Evolutionary conservation across 768 basidiomycete genomes (phyloP), one percentile per base, ranked within the genome.

Genomic region (Mrakia frigida): DNA sequence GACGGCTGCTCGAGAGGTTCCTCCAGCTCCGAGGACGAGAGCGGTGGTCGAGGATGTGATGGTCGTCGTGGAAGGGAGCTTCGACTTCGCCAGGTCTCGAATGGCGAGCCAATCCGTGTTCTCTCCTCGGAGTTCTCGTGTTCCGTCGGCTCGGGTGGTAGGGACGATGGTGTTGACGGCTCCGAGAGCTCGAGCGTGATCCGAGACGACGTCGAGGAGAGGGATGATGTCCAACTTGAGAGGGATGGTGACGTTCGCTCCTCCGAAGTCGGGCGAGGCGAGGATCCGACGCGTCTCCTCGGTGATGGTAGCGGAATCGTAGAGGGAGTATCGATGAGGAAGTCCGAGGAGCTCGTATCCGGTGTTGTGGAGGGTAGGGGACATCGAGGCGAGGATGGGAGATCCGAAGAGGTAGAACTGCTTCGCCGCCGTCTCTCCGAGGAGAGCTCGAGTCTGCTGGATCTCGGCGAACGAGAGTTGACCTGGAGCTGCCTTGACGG

Each of bases 81-180:
- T 81, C 69, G 72, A 70, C 53, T 73, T 70, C 52, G 82, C 81
- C n/a, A 85, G 87, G 25, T 89, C 86, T 23, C 86, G 86, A 79
- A 99, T 95, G 0, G 93, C 96, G 67, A 92, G 84, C 91, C 96
- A 98, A 81, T 98, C 97, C 0, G 95, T 97, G 84, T 98, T 99
- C 81, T 98, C 94, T 2, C 97, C 97, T 61, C 88, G 86, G 25
- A 98, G 85, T n/a, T 86, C 84, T 13, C 84, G 83, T 2, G 84
- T 81, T 2, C 87, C 87, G 43, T 85, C 84, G 1, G 84, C 39
- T 11, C 83, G 80, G 13, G 81, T 83, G 4, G 80, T 80, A 2
- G 91, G 90, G 25, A 94, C 87, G 82, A 98, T 88, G 61, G 95
- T 98, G 83, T 99, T 98, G 79, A 98, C 93, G 0, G 97, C 97